Evolutionary conservation across 345 rosid species (phyloP).

Genomic region (Pugionium cornutum): DNA sequence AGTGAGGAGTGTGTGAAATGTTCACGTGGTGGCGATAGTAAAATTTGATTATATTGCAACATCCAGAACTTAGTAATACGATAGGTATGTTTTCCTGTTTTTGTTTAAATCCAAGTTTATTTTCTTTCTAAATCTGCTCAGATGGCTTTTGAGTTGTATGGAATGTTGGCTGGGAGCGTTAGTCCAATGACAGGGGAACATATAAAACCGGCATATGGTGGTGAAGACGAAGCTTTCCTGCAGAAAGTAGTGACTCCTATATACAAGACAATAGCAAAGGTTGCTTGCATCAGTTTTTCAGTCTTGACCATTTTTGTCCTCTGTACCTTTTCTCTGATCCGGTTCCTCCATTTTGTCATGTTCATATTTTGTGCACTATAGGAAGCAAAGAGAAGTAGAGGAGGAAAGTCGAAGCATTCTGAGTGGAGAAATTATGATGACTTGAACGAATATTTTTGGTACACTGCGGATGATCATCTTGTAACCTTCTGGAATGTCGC

Average conservation of each 20-base stretch:
- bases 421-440: conserved; percentile 78
- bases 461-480: conserved; percentile 22
- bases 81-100: neutral
- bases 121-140: conserved; percentile 20
- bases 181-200: conserved; percentile 67
- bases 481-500: neutral
- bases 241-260: conserved; percentile 70
- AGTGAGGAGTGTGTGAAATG: conserved; percentile 14
- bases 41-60: neutral
- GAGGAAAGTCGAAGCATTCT: conserved; percentile 69
- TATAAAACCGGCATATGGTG: conserved; percentile 67
- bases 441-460: conserved; percentile 73
- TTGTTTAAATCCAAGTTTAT: conserved; percentile 38
- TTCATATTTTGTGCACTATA: conserved; percentile 25
- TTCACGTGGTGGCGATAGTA: neutral
- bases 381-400: conserved; percentile 70
- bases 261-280: conserved; percentile 57
- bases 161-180: conserved; percentile 69
- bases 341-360: conserved; percentile 2
- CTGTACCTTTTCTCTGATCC: conserved; percentile 1
- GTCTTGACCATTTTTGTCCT: conserved; percentile 15
- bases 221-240: conserved; percentile 64
- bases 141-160: conserved; percentile 53
- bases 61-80: neutral
- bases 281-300: conserved; percentile 26